These are phyloP conservation scores for Populus ilicifolia DNA, from an alignment of 345 rosid species.

Conservation along the genomic window DNA sequence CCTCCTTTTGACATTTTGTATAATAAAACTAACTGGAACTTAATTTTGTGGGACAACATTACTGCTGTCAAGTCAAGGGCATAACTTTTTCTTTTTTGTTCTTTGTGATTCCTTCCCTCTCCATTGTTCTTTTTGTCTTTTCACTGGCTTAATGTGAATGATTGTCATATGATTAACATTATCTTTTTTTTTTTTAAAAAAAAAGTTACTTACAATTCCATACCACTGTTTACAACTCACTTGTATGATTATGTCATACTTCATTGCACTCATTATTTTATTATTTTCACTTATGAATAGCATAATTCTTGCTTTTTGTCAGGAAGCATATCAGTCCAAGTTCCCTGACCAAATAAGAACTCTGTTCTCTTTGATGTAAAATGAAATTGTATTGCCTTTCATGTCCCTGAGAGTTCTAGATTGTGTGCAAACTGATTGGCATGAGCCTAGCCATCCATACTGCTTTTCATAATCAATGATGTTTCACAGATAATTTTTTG, in stretches of 20 bases:
- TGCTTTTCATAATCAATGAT: background rate
- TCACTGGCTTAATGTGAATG: background rate
- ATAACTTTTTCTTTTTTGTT: no score
- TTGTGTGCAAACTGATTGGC: background rate
- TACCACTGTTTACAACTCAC: background rate
- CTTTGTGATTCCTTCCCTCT: background rate
- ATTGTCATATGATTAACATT: background rate
- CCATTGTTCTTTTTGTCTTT: background rate
- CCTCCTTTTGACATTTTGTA: no score
- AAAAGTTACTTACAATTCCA: background rate
- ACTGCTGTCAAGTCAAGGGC: no score
- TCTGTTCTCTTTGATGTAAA: background rate
- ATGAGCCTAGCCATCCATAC: background rate
- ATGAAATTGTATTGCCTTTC: background rate
- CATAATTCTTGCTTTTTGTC: background rate
- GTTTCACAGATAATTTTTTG: background rate
- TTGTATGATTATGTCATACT: background rate
- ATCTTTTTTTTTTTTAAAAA: no score
- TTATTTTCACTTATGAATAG: background rate
- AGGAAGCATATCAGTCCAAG: background rate
- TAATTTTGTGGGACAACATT: no score
- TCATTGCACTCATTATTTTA: background rate
- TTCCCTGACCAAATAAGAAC: background rate
- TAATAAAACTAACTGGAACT: no score
- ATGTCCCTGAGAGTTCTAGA: background rate